phyloP scores from a whole-genome alignment of 768 basidiomycete genomes.

The Leccinum uliginosum region DNA sequence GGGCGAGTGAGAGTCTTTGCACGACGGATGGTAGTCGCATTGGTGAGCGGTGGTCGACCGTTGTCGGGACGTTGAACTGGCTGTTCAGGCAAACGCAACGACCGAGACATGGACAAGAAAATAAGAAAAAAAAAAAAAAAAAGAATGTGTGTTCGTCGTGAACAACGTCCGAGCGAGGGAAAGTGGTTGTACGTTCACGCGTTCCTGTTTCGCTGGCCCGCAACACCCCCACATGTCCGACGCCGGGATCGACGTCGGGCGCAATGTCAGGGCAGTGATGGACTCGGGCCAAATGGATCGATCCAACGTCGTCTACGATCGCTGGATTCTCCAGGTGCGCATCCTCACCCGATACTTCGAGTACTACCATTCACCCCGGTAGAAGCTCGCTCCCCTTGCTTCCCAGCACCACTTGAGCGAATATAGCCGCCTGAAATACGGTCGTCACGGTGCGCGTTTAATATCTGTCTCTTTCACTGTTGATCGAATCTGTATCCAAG shows the following conservation, averaged over 20 bases:
- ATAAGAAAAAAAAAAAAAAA: too few species aligned
- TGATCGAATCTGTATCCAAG: slow-evolving; percentile 29
- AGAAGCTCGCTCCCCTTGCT: slow-evolving; percentile 52
- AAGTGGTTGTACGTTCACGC: neutral
- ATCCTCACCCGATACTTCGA: neutral
- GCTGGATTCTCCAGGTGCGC: slow-evolving; percentile 24
- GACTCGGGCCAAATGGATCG: neutral
- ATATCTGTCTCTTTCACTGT: neutral
- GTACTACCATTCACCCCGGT: slow-evolving; percentile 1
- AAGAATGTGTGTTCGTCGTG: neutral
- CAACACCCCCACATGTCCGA: neutral
- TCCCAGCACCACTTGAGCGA: slow-evolving; percentile 74
- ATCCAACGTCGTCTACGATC: slow-evolving; percentile 3
- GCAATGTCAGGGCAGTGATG: neutral
- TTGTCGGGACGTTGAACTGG: slow-evolving; percentile 34
- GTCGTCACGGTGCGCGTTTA: slow-evolving; percentile 32
- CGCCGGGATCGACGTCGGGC: neutral
- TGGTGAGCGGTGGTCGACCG: slow-evolving; percentile 48
- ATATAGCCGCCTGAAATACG: slow-evolving; percentile 68
- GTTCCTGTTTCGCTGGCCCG: neutral
- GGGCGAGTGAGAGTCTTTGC: slow-evolving; percentile 97
- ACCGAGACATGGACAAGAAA: slow-evolving; percentile 17
- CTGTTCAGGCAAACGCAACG: slow-evolving; percentile 17
- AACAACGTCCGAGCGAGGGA: neutral
- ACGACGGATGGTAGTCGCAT: slow-evolving; percentile 65